Evolutionary conservation across 2,329 filamentous ascomycete genomes (phyloP).

Genomic region (Neonectria neomacrospora): DNA sequence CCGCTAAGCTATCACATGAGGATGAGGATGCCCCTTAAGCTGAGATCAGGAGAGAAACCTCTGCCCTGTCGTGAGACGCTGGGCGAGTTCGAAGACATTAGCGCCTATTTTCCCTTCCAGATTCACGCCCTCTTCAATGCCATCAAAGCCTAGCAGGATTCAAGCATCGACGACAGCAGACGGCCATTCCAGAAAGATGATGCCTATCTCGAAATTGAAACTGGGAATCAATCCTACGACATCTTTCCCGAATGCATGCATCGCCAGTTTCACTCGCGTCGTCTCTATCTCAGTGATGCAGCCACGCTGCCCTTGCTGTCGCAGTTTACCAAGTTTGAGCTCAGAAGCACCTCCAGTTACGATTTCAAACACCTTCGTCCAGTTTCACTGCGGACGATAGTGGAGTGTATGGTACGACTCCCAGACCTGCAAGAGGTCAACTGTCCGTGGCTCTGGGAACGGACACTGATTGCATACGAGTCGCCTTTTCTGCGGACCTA

Average conservation of each 20-base stretch:
- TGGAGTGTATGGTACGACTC: constrained; percentile 5
- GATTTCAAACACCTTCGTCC: background rate
- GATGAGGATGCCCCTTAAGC: constrained; percentile 9
- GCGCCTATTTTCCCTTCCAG: constrained; percentile 11
- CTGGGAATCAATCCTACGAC: constrained; percentile 3
- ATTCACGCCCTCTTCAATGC: constrained; percentile 13
- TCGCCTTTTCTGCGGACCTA: constrained; percentile 3
- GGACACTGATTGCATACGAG: background rate
- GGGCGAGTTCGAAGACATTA: constrained; percentile 13
- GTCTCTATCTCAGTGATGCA: constrained; percentile 7
- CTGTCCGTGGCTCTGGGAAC: constrained; percentile 5
- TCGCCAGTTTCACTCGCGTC: background rate
- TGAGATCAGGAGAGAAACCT: background rate
- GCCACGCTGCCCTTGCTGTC: background rate
- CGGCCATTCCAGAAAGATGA: background rate
- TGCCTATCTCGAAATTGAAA: background rate
- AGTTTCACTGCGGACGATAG: background rate
- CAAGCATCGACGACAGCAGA: background rate
- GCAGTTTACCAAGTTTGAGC: background rate
- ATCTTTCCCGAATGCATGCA: constrained; percentile 4
- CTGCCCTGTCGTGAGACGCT: constrained; percentile 8
- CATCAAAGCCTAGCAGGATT: constrained; percentile 6
- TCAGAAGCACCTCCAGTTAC: background rate
- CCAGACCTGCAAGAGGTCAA: constrained; percentile 14
- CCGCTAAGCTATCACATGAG: background rate